phyloP scores from a whole-genome alignment of 2,329 filamentous ascomycete species.

The Aspergillus quadricinctus region DNA sequence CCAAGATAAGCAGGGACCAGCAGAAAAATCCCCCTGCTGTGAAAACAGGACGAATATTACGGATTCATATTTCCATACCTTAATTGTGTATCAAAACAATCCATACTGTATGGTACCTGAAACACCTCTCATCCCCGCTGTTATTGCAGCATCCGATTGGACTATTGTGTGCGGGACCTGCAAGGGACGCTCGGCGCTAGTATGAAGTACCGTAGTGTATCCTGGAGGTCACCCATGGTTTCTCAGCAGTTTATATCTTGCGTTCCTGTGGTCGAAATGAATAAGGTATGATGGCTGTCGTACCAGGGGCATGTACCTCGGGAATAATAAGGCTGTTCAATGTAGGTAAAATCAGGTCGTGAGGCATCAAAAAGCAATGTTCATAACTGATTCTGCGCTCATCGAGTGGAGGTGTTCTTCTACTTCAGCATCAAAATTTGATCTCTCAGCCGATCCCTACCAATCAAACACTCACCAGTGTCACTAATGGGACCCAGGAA shows the following conservation, averaged over 20 bases:
- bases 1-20: too few species aligned
- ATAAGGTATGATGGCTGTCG: neutral
- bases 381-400: neutral
- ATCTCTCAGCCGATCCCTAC: neutral
- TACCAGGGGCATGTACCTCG: neutral
- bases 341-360: neutral
- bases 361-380: neutral
- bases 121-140: constrained; percentile 3
- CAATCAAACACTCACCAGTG: neutral
- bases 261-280: neutral
- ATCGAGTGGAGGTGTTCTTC: neutral
- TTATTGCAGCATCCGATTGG: constrained; percentile 10
- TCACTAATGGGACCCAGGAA: neutral
- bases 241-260: constrained; percentile 13
- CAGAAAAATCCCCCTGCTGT: neutral
- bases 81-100: neutral
- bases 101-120: constrained; percentile 7
- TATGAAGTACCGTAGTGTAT: constrained; percentile 16
- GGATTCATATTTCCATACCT: neutral
- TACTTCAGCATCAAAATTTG: neutral
- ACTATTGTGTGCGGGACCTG: constrained; percentile 11
- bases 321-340: neutral
- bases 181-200: constrained; percentile 15
- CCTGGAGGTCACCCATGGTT: constrained; percentile 11
- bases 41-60: neutral